These are phyloP conservation scores for Barnettozyma sucrosica DNA, from an alignment of 805 yeast species.

Conservation along the genomic window DNA sequence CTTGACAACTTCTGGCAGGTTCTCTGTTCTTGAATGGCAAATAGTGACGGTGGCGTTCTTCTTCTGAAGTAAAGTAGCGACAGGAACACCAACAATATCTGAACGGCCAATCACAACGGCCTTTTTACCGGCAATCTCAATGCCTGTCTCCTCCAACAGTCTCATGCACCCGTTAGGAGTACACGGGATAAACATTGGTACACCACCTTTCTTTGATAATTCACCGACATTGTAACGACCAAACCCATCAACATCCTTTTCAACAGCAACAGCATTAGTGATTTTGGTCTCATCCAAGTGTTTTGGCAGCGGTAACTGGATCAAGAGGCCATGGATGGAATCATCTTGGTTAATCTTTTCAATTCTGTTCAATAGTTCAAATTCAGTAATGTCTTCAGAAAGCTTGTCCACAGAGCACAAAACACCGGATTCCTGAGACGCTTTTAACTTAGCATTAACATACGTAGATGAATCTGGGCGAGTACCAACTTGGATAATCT, in stretches of 20 bases:
- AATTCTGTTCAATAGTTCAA: conserved; percentile 52
- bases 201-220: conserved; percentile 78
- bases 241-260: conserved; percentile 94
- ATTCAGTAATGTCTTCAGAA: conserved; percentile 56
- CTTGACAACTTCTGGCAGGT: conserved; percentile 51
- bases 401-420: conserved; percentile 59
- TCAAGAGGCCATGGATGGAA: conserved; percentile 76
- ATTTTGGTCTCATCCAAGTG: conserved; percentile 72
- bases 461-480: conserved; percentile 90
- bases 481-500: conserved; percentile 80
- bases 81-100: conserved; percentile 94
- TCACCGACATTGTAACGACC: conserved; percentile 88
- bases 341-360: conserved; percentile 66
- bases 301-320: conserved; percentile 85
- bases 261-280: conserved; percentile 74
- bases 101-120: conserved; percentile 94
- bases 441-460: conserved; percentile 86
- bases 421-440: conserved; percentile 80
- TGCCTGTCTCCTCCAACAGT: conserved; percentile 63
- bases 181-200: conserved; percentile 83
- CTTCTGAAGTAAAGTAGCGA: conserved; percentile 77
- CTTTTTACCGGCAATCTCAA: conserved; percentile 65
- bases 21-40: conserved; percentile 67
- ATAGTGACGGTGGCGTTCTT: conserved; percentile 77
- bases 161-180: conserved; percentile 93